phyloP scores from a whole-genome alignment of 1,284 basidiomycete genomes.

The Termitomyces sp. region DNA sequence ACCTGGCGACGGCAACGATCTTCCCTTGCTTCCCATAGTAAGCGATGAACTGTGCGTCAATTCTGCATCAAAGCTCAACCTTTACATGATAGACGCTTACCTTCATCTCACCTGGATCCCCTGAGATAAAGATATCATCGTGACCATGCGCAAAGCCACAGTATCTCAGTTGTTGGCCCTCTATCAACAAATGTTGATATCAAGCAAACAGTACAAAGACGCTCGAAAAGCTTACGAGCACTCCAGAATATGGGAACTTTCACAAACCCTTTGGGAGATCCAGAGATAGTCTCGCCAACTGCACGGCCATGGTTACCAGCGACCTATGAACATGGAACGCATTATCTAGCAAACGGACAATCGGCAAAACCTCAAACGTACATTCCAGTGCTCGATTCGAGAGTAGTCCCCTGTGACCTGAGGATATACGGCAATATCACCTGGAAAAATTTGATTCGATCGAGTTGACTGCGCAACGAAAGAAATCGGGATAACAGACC shows the following conservation, averaged over 20 bases:
- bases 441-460: slow-evolving; percentile 24
- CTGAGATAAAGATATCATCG: slow-evolving; percentile 76
- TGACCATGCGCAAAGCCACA: slow-evolving; percentile 66
- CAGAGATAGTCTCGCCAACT: slow-evolving; percentile 74
- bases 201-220: not conserved
- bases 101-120: slow-evolving; percentile 77
- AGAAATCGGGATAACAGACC: slow-evolving; percentile 40
- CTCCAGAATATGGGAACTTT: slow-evolving; percentile 92
- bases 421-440: slow-evolving; percentile 84
- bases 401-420: slow-evolving; percentile 51
- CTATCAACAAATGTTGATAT: slow-evolving; percentile 17
- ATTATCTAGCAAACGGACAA: not conserved
- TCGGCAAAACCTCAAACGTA: slow-evolving; percentile 28
- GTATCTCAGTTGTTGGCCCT: slow-evolving; percentile 65
- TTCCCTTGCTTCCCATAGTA: slow-evolving; percentile 80
- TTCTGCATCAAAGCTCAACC: slow-evolving; percentile 1
- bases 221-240: slow-evolving; percentile 48
- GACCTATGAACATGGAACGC: slow-evolving; percentile 41
- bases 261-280: slow-evolving; percentile 58
- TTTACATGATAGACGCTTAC: slow-evolving; percentile 31
- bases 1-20: slow-evolving; percentile 80
- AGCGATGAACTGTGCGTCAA: slow-evolving; percentile 61
- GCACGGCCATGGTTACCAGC: slow-evolving; percentile 84
- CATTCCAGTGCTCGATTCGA: slow-evolving; percentile 92
- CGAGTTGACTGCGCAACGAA: not conserved